Evolutionary conservation across 2,329 filamentous ascomycete species (phyloP), one percentile per base, ranked within the genome.

Genomic region (Botrytis sinoallii): DNA sequence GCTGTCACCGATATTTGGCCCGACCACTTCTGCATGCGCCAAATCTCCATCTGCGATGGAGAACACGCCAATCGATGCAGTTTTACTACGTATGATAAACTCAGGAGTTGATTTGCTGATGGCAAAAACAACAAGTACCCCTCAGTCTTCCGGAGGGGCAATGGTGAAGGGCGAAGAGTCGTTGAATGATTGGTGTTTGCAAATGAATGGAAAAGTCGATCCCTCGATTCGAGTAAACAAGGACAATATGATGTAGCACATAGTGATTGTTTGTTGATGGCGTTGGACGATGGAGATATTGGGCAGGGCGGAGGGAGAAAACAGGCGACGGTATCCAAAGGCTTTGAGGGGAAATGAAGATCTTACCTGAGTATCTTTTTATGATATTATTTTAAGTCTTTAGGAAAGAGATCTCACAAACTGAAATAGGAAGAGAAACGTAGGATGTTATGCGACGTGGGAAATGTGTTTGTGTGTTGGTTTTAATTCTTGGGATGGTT

Each of bases 121-220:
- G 59, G 35, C 35, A 48, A 71, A 71, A 70, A 16, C 44, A 46
- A 25, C 42, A 65, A 74, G 60, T 80, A 75, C 79, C 79, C 79
- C 79, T 80, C 79, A 75, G 67, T 74, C 29, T n/a, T 10, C 46
- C 64, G 66, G 78, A 79, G 78, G 77, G 78, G 78, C 74, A 77
- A 72, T 75, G 72, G 75, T 38, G 14, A 67, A 40, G 18, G 46
- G 10, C 75, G 75, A 72, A 72, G 68, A 65, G 69, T 75, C 35
- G 63, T 57, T 55, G 42, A 12, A 55, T 66, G 46, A 32, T 65
- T 48, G 70, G 40, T 42, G 35, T n/a, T 35, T 65, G 44, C 44
- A 48, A 44, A 32, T 18, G 18, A n/a, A 18, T 63, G n/a, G 38
- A 38, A 40, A 42, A 32, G 32, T 32, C 42, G 9, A 65, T 5